Percentiles rank a stretch among this genome's conserved stretches.
Evolutionary conservation across 768 basidiomycete species (phyloP).

Genomic region (Trametes cingulata): DNA sequence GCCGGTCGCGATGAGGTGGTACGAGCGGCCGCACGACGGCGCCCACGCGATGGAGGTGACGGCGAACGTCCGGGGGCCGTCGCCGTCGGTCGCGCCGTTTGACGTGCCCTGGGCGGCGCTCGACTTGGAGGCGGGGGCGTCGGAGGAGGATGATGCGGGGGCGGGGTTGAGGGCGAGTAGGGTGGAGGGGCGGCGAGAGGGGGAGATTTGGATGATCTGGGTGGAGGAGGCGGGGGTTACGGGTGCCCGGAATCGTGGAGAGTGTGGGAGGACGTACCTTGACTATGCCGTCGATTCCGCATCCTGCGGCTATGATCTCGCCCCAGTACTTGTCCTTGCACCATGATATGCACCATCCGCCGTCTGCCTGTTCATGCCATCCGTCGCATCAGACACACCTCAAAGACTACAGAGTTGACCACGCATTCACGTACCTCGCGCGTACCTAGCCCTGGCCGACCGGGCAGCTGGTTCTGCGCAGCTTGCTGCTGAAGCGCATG

Average conservation of each 20-base stretch:
- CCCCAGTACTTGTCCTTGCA: slow-evolving; percentile 98
- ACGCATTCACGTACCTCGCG: slow-evolving; percentile 61
- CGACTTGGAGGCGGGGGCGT: slow-evolving; percentile 37
- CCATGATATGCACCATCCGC: slow-evolving; percentile 94
- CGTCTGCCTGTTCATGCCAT: slow-evolving; percentile 54
- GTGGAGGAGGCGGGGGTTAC: slow-evolving; percentile 1
- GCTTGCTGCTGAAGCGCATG: slow-evolving; percentile 61
- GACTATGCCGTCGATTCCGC: slow-evolving; percentile 69
- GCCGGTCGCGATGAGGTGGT: slow-evolving; percentile 93
- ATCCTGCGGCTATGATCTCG: slow-evolving; percentile 77
- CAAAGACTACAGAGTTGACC: too few species aligned
- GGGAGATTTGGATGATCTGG: slow-evolving; percentile 74
- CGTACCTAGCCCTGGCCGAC: slow-evolving; percentile 51
- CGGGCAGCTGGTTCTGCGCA: slow-evolving; percentile 30
- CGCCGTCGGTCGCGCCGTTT: slow-evolving; percentile 31
- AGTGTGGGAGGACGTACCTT: slow-evolving; percentile 52
- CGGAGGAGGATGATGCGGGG: slow-evolving; percentile 3
- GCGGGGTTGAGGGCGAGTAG: slow-evolving; percentile 58
- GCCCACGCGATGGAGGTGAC: slow-evolving; percentile 92
- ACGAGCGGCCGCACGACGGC: slow-evolving; percentile 89
- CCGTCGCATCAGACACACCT: too few species aligned
- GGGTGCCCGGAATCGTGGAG: not conserved
- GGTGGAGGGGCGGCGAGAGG: slow-evolving; percentile 64
- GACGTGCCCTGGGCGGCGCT: slow-evolving; percentile 24
- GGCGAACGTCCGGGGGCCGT: slow-evolving; percentile 50